These are phyloP conservation scores for Sequoia sempervirens DNA, from an alignment of 75 land plant species.

Conservation along the genomic window DNA sequence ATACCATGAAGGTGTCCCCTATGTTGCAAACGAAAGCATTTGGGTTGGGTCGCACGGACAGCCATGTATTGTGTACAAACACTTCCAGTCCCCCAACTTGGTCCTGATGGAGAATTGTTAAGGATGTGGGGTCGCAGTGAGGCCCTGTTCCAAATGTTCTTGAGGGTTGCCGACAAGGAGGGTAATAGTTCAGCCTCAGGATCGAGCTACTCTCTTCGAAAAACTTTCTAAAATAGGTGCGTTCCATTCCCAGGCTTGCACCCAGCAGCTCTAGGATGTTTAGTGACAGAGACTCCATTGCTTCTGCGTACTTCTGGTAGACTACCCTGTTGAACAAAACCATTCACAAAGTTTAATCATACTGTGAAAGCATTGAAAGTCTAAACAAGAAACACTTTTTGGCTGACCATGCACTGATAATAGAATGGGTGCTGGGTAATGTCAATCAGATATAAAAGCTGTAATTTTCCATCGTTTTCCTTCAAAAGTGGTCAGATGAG, in stretches of 20 bases:
- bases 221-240: conserved; percentile 31
- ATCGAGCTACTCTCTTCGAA: conserved; percentile 35
- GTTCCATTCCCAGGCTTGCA: conserved; percentile 49
- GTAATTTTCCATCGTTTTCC: no score
- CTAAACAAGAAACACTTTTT: no score
- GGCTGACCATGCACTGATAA: no score
- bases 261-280: conserved; percentile 68
- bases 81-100: conserved; percentile 57
- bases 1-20: conserved; percentile 61
- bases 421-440: no score
- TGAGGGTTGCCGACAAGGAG: conserved; percentile 44
- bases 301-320: conserved; percentile 54
- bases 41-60: conserved; percentile 30
- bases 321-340: conserved; percentile 30
- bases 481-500: no score
- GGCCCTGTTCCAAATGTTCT: conserved; percentile 48
- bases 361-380: no score
- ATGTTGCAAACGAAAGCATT: conserved; percentile 59
- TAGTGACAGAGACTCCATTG: conserved; percentile 56
- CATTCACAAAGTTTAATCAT: background rate
- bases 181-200: conserved; percentile 54
- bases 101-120: conserved; percentile 58
- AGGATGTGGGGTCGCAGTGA: conserved; percentile 45
- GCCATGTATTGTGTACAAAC: conserved; percentile 36
- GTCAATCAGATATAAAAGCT: background rate